phyloP scores from a whole-genome alignment of 768 basidiomycete genomes.

The Collybiopsis luxurians region DNA sequence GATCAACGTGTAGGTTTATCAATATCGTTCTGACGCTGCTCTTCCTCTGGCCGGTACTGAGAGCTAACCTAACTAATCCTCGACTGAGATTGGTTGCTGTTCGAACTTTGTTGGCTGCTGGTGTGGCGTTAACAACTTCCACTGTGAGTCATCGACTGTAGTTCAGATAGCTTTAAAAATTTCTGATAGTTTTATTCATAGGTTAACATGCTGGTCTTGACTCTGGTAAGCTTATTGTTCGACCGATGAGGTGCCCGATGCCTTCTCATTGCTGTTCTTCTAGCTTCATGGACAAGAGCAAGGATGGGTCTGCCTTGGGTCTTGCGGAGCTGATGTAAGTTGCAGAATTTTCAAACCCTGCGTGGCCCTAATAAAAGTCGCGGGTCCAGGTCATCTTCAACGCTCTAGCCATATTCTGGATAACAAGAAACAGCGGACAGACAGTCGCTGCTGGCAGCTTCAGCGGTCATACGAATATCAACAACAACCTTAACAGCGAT shows the following conservation, averaged over 20 bases:
- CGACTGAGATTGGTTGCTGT: neutral
- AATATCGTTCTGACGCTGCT: neutral
- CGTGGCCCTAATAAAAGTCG: neutral
- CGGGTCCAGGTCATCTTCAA: conserved; percentile 2
- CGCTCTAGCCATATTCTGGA: conserved; percentile 2
- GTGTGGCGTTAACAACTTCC: neutral
- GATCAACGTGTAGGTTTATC: neutral
- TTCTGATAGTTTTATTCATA: neutral
- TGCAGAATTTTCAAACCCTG: no score
- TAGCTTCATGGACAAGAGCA: conserved; percentile 1
- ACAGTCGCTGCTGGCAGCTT: no score
- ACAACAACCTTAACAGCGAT: no score
- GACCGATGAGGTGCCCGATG: no score
- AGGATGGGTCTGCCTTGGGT: conserved; percentile 1
- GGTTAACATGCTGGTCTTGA: neutral
- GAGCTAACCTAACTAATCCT: neutral
- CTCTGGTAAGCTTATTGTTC: neutral
- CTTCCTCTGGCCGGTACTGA: conserved; percentile 4
- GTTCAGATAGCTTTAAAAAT: neutral
- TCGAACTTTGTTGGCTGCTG: neutral
- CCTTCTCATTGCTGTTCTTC: neutral
- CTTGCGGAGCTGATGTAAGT: conserved; percentile 2
- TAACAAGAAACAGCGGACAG: neutral
- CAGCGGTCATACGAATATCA: no score
- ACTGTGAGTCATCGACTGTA: neutral